Evolutionary conservation across 2,329 filamentous ascomycete species (phyloP), one percentile per base, ranked within the genome.

Genomic region (Chaetomium sp.): DNA sequence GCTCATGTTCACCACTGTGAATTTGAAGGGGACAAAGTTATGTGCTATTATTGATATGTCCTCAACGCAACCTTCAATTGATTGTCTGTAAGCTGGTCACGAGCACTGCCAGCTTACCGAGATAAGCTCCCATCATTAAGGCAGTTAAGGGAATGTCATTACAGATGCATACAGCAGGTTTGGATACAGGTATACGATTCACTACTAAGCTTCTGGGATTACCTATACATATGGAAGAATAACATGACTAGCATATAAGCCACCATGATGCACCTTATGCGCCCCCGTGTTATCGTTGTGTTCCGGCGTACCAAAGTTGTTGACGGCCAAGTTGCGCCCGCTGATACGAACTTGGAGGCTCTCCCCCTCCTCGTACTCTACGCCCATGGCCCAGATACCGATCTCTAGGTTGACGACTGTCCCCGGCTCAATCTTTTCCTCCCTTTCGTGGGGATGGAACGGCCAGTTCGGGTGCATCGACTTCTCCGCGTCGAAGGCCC

Each of bases 331-430:
- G n/a, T 42, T 38, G n/a, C 57, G 57, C 13, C 57, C 57, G 23
- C 57, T 60, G 23, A 60, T 16, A 7, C 57, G n/a, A 12, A 60
- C 57, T 47, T 29, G 47, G 21, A 60, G 29, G 21, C 57, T 29
- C 57, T 60, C 57, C 4, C 57, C 57, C 25, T 29, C 57, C 31
- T 51, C 57, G n/a, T 60, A 60, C 57, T 60, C 57, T 1, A 60
- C 23, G 9, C 57, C 57, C 57, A 60, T 53, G 7, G 57, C 47
- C 57, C 57, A 53, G 29, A 60, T 60, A 6, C 57, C 57, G 6
- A 60, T 42, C 29, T 60, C 57, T 8, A 60, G 31, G n/a, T 38
- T 35, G 47, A 60, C 57, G 6, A 53, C 57, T 13, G 45, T 38
- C 19, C 57, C 57, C 31, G n/a, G 57, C 57, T n/a, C 19, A 21